A percentile compares a stretch with the other conserved stretches of the same genome.
Evolutionary conservation across 768 basidiomycete species (phyloP).

Genomic region (Trametes sanguinea): DNA sequence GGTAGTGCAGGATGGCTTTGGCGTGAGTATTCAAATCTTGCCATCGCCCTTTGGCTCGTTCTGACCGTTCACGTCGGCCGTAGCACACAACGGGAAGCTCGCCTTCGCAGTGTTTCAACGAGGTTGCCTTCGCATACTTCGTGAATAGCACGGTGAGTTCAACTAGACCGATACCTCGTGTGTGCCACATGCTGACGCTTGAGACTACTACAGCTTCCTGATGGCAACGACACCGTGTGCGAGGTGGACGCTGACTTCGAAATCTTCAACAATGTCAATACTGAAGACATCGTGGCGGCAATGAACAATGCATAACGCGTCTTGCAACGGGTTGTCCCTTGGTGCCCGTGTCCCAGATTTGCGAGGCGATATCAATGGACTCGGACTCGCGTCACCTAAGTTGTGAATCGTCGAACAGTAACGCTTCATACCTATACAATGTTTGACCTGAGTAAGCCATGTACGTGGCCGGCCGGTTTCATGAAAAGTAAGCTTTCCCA

Average conservation of each 20-base stretch:
- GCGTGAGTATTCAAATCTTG: not conserved
- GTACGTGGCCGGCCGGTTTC: no score
- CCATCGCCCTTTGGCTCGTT: no score
- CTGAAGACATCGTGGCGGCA: not conserved
- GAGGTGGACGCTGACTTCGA: conserved; percentile 5
- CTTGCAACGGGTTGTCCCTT: no score
- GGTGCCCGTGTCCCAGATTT: no score
- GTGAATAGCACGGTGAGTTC: conserved; percentile 3
- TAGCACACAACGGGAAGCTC: conserved; percentile 8
- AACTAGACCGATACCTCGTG: no score
- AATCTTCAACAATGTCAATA: conserved; percentile 5
- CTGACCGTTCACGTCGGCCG: not conserved
- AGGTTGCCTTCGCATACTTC: conserved; percentile 3
- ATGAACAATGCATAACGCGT: no score
- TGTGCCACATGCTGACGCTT: not conserved
- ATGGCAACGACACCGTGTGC: not conserved
- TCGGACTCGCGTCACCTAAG: no score
- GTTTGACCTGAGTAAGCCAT: no score
- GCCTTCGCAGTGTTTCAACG: conserved; percentile 13
- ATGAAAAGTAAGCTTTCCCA: no score
- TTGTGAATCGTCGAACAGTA: no score
- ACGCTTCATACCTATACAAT: no score
- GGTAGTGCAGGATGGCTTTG: conserved; percentile 17
- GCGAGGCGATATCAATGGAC: no score
- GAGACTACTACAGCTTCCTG: not conserved